Base-by-base conservation (phyloP, 73 alveolate species). In the Paramecium primaurelia region DNA sequence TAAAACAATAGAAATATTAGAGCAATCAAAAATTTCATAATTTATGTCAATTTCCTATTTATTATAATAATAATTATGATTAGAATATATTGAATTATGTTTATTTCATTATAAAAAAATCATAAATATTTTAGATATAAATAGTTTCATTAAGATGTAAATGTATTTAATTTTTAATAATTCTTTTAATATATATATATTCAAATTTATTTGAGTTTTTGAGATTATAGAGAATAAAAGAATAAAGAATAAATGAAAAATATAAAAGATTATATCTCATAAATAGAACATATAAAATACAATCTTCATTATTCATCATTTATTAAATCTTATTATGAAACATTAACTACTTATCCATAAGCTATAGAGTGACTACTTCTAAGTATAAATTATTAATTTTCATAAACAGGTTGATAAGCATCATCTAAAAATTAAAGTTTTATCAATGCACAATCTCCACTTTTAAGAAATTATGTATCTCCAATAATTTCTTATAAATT, bases 381-480 rank as follows among this genome's bases (percentile, higher is more conserved):
- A 0, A 64, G 26, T 25, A 64, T 64, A 28, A 64, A 64, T 64
- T 28, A n/a, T n/a, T 64, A n/a, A 28, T 64, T 64, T 34, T 64
- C 84, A 34, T 64, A 25, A 10, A 64, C 47, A 3, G 22, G 16
- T 64, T 64, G 49, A 64, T 34, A 32, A n/a, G 51, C 9, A 9
- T 64, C 84, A 28, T 64, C 49, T 42, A 64, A 3, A 34, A 64
- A 64, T 12, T 14, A 10, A 11, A 64, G 14, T 34, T 64, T 64
- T 1, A 64, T 51, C 47, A 64, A 64, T 11, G 84, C 84, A 34
- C 84, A 64, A 64, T 64, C 84, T 64, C 84, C 84, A 64, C 84
- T 64, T 64, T 34, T 64, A 9, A 64, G 47, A 32, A 34, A 28
- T 34, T 64, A 12, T 28, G 8, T 2, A 12, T 34, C 84, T 11